Base-by-base conservation (phyloP, 2,329 filamentous ascomycete genomes). In the Colletotrichum theobromicola region DNA sequence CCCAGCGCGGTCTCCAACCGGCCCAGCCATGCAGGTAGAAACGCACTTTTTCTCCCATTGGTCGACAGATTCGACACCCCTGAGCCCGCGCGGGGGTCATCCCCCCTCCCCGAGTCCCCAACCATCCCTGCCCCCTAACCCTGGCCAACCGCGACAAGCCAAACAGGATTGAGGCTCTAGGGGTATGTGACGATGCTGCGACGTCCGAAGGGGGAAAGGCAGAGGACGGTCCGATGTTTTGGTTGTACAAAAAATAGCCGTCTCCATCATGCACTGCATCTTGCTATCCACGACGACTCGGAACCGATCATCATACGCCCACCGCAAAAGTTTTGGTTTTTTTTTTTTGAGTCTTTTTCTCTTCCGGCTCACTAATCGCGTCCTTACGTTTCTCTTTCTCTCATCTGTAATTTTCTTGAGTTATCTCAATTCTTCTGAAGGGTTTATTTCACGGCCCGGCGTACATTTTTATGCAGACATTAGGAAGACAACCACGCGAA, bases 161-260 rank as follows among this genome's bases (percentile, higher is more conserved):
- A 66, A 57, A 66, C 63, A 35, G 28, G 46, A 15, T 30, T 74
- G 67, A 55, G 72, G 72, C 72, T 74, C 67, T 46, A 24, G 57
- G 62, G 28, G 28, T 72, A 21, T 75, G 68, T 67, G 69, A 75
- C 68, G 69, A 37, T 64, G 46, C 72, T 72, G 72, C 68, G 68
- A 72, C 72, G 35, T 72, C 55, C 72, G 42, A 34, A 60, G 24
- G 65, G 18, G 65, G 18, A 21, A 50, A 34, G 50, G 50, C 18
- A 50, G 26, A 26, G 55, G 24, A 37, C 61, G 67, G 55, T 57
- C 65, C 58, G 58, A 69, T 69, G 65, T 72, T 62, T 69, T 42
- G 64, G 42, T 50, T 50, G 42, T 50, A 50, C 42, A 50, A 50
- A 50, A 50, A 50, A 50, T 50, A 50, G 42, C 42, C 42, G 42